These are phyloP conservation scores for Heterobasidion parviporum DNA, from an alignment of 1,284 basidiomycete genomes.

Conservation along the genomic window DNA sequence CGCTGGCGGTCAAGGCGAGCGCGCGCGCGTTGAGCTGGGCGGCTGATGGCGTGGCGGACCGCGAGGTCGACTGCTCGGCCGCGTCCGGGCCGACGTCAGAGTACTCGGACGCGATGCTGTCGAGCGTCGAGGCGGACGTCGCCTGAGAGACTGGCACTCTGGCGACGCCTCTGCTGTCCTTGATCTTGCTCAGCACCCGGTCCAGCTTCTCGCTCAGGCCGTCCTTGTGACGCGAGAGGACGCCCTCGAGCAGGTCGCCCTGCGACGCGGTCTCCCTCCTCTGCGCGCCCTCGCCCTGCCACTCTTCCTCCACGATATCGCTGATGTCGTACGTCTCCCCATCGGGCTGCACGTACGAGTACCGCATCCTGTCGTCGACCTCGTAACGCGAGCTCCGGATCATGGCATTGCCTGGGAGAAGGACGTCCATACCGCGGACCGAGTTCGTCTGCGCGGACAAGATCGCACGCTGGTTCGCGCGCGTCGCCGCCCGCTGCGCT, in stretches of 20 bases:
- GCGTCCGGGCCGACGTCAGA: constrained; percentile 35
- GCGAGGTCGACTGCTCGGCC: constrained; percentile 9
- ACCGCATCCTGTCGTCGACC: constrained; percentile 67
- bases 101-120: constrained; percentile 41
- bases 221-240: constrained; percentile 46
- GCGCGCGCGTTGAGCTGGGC: constrained; percentile 11
- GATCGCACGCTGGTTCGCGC: constrained; percentile 82
- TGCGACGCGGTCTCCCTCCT: constrained; percentile 22
- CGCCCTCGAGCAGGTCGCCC: constrained; percentile 58
- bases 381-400: constrained; percentile 79
- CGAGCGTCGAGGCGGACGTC: constrained; percentile 13
- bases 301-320: constrained; percentile 85
- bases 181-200: constrained; percentile 71
- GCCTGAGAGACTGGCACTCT: constrained; percentile 13
- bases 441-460: constrained; percentile 80
- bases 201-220: constrained; percentile 69
- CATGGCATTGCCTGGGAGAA: constrained; percentile 75
- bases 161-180: constrained; percentile 32
- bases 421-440: constrained; percentile 79
- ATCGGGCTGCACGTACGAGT: constrained; percentile 84
- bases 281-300: constrained; percentile 39
- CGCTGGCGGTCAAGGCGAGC: constrained; percentile 22
- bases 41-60: constrained; percentile 13
- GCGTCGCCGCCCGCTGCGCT: constrained; percentile 79
- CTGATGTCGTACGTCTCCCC: constrained; percentile 89